phyloP scores from a whole-genome alignment of 2,329 filamentous ascomycete genomes.

The Lithohypha guttulata region DNA sequence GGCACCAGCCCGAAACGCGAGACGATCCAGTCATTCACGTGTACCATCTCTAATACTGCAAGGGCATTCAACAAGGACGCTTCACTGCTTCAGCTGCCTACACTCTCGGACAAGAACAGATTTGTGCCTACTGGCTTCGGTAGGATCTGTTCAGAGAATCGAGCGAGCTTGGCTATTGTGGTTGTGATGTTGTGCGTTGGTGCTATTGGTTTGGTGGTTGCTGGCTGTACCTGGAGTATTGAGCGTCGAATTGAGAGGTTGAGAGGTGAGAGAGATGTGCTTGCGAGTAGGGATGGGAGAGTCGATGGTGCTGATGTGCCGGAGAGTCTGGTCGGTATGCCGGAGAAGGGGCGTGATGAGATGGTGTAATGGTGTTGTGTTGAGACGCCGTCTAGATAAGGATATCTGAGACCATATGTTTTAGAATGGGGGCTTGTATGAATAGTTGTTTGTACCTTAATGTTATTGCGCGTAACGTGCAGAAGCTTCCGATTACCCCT shows the following conservation, averaged over 20 bases:
- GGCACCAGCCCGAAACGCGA: slow-evolving; percentile 10
- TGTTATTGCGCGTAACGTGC: no score
- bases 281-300: neutral
- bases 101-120: slow-evolving; percentile 12
- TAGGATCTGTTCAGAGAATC: slow-evolving; percentile 29
- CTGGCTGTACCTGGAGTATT: slow-evolving; percentile 10
- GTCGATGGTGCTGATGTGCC: neutral
- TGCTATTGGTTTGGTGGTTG: slow-evolving; percentile 26
- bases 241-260: slow-evolving; percentile 32
- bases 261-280: slow-evolving; percentile 12
- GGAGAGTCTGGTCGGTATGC: neutral
- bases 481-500: no score
- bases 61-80: slow-evolving; percentile 15
- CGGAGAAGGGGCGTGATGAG: neutral
- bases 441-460: no score
- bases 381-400: no score
- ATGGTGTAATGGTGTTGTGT: neutral
- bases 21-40: slow-evolving; percentile 21
- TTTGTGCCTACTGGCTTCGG: slow-evolving; percentile 28
- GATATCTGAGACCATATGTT: no score
- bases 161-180: slow-evolving; percentile 28
- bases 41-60: slow-evolving; percentile 17
- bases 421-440: no score
- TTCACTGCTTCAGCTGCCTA: slow-evolving; percentile 14
- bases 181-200: slow-evolving; percentile 24